Evolutionary conservation across 495 filamentous ascomycete genomes (phyloP), one percentile per base, ranked within the genome.

Genomic region (Clavariopsis aquatica): DNA sequence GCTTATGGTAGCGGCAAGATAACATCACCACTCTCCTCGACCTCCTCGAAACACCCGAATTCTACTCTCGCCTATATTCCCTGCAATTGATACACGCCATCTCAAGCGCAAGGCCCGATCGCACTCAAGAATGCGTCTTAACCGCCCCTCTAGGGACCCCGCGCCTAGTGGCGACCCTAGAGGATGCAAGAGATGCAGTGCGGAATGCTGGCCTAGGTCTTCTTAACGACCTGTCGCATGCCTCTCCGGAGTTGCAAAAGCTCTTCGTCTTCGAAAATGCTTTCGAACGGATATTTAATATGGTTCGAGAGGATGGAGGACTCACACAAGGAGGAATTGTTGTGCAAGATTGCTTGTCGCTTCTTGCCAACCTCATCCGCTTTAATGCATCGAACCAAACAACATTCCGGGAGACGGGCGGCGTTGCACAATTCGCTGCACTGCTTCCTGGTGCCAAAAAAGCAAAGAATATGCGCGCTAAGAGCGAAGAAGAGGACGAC

Each of bases 41-140:
- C 68, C 88, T 98, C 31, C 81, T 98, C 22, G 93, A 96, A 68
- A 84, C 86, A 43, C 80, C 80, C 57, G 94, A 98, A 65, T 97
- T 96, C 74, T 97, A 96, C 77, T 92, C 92, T 10, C 88, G 94
- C 9, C 84, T 98, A 1, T 97, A 98, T 76, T 92, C 91, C 15
- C 74, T 98, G 51, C 92, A 97, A 77, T 82, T 98, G 61, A 89
- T 98, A 49, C 86, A 87, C 38, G 89, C 92, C 31, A 95, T 96
- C 38, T 86, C 87, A 53, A 80, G 84, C n/a, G 91, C 93, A 46
- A 82, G 94, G 47, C 91, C 93, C 2, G 92, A 96, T 72, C 82
- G 94, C 70, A 94, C 93, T n/a, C 93, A 98, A 76, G 92, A 97
- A 81, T 96, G 92, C 75, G 86, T 98, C 34, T 85, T 94, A 52